phyloP scores from a whole-genome alignment of 371 early-diverging fungal species.

The Modicella reniformis region DNA sequence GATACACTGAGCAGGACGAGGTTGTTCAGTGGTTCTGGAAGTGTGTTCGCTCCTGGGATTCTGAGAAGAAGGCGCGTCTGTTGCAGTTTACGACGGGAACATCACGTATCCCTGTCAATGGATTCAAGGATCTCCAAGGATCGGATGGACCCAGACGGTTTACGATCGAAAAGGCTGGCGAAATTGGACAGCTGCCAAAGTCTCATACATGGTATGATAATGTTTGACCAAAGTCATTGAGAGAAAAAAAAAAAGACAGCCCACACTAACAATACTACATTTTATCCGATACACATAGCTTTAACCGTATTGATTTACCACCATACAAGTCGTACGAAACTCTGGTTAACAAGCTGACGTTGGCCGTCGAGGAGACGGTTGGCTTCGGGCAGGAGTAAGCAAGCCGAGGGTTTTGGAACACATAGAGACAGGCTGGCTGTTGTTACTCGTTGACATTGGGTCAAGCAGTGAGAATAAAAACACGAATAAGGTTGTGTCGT shows the following conservation, averaged over 20 bases:
- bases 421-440: too few species aligned
- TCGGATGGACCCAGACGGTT: constrained; percentile 96
- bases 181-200: constrained; percentile 86
- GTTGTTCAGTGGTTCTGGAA: constrained; percentile 99
- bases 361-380: constrained; percentile 94
- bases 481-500: too few species aligned
- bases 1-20: constrained; percentile 95
- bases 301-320: constrained; percentile 96
- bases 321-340: constrained; percentile 82
- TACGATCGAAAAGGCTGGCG: constrained; percentile 95
- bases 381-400: constrained; percentile 87
- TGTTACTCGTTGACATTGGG: too few species aligned
- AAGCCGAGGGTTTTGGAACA: too few species aligned
- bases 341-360: constrained; percentile 82
- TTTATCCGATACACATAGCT: constrained; percentile 58
- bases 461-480: too few species aligned
- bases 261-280: background rate
- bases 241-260: background rate
- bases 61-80: constrained; percentile 93
- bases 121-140: constrained; percentile 97
- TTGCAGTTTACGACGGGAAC: constrained; percentile 99
- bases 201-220: constrained; percentile 87
- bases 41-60: constrained; percentile 87
- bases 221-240: background rate
- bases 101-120: constrained; percentile 97